phyloP scores from a whole-genome alignment of 148 eudicot species.

The Rhododendron williamsianum region DNA sequence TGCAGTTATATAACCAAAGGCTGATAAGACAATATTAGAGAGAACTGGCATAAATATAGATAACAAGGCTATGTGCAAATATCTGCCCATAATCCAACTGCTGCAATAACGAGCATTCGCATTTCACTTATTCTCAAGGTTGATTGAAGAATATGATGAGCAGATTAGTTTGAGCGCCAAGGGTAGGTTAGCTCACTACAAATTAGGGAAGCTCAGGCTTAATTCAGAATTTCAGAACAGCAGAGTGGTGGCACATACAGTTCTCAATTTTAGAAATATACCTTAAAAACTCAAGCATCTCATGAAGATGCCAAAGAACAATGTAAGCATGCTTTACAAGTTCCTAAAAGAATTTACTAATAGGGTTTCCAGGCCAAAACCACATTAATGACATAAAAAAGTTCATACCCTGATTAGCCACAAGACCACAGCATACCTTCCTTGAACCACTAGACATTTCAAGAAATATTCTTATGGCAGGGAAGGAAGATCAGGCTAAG shows the following conservation, averaged over 20 bases:
- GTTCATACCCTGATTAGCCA: neutral
- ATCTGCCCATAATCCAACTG: neutral
- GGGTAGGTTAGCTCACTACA: neutral
- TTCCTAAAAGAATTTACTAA: neutral
- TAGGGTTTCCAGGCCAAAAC: neutral
- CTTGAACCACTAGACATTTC: neutral
- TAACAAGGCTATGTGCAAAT: neutral
- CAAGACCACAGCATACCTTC: neutral
- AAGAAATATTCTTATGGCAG: neutral
- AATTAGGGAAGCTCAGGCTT: neutral
- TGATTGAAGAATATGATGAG: neutral
- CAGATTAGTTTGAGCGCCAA: neutral
- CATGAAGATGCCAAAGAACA: neutral
- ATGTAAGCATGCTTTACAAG: neutral
- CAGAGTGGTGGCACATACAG: neutral
- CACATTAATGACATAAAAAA: neutral
- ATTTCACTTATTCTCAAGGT: neutral
- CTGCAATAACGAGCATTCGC: neutral
- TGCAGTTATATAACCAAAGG: neutral
- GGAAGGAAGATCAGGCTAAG: neutral
- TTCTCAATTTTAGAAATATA: neutral
- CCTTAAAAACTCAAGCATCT: neutral
- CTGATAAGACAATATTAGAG: neutral
- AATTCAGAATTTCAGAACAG: neutral
- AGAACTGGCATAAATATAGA: neutral